Percentiles rank a stretch among this genome's conserved stretches.
Evolutionary conservation across 225 moss, liverwort and hornwort species (phyloP).

Genomic region (Thuidium tamariscinum): DNA sequence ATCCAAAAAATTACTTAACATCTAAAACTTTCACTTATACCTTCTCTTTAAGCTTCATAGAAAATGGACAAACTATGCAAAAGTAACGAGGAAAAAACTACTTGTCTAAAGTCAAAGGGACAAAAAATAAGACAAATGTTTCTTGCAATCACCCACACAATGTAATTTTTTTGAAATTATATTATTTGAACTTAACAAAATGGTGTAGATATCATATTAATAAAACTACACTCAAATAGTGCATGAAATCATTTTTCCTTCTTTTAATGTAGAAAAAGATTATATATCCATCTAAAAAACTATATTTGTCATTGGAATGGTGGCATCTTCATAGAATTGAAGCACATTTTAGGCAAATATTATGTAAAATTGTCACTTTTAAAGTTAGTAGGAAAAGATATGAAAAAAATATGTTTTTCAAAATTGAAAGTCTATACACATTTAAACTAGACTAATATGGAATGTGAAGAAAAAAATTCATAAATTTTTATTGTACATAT

Average conservation of each 20-base stretch:
- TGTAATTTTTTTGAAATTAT: no score
- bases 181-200: not conserved
- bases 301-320: not conserved
- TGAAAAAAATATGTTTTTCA: no score
- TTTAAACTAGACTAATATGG: not conserved
- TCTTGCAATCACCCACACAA: no score
- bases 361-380: not conserved
- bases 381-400: not conserved
- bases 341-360: not conserved
- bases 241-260: not conserved
- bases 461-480: not conserved
- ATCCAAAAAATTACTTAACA: no score
- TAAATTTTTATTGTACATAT: rapidly evolving
- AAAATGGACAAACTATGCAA: no score
- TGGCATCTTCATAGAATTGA: rapidly evolving
- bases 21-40: no score
- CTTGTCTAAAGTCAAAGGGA: no score
- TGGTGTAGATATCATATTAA: no score
- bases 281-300: not conserved
- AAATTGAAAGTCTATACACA: not conserved
- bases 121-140: no score
- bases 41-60: no score
- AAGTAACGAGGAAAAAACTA: no score
- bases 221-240: not conserved
- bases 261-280: not conserved